Base-by-base conservation (phyloP, 306 rosid species). In the Cicer pinnatifidum region DNA sequence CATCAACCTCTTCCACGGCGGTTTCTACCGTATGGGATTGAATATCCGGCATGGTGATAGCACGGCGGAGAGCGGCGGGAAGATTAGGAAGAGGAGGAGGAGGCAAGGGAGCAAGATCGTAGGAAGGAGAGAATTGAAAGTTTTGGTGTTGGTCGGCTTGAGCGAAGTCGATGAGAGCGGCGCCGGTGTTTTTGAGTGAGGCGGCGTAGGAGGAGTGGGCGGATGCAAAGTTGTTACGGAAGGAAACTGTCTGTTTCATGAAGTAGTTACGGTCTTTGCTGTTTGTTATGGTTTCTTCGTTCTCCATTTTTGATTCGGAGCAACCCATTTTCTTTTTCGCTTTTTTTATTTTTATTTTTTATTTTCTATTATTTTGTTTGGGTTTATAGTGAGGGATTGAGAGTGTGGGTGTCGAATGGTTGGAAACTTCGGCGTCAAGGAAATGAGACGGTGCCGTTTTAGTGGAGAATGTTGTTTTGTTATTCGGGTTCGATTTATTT, bases 151-250 rank as follows among this genome's bases (percentile, higher is more conserved):
- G 89, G 8, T 86, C 91, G 9, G 86, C 91, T 1, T 85, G 84
- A 1, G 86, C 91, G 69, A 81, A 92, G 66, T 90, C 97, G 47
- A 82, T 84, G 11, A 92, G 67, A 45, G 94, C 91, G 3, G 91
- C 91, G 66, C 98, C 98, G 9, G 92, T 62, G 85, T 85, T 86
- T 69, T 87, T 90, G 35, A 92, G 82, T 41, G 77, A 85, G 40
- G 88, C 57, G 10, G 90, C 88, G 72, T 90, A 92, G 46, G 90
- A 81, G 41, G 91, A 88, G 63, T 90, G 97, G 0, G 97, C 95
- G 8, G 97, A 89, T 12, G 97, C 97, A 54, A 92, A 89, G 65
- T 89, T 91, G 81, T 90, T 92, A 12, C 98, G 88, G 1, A 80
- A 47, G 0, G 89, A 17, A 15, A 92, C 96, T 0, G 95, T 87